phyloP scores from a whole-genome alignment of 2,329 filamentous ascomycete genomes.

The Scedosporium apiospermum region DNA sequence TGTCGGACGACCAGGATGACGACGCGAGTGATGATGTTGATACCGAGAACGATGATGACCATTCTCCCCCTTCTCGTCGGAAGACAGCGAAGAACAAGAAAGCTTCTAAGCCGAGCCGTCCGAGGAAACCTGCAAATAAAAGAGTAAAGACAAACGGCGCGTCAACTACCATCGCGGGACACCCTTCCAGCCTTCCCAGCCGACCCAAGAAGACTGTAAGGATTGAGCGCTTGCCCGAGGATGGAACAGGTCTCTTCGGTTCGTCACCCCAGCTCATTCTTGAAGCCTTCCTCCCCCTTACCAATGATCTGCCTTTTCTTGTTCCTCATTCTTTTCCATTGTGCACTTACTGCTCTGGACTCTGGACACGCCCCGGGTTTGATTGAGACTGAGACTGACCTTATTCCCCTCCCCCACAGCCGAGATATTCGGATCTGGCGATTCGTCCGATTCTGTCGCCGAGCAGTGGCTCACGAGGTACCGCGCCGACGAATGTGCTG shows the following conservation, averaged over 20 bases:
- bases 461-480: constrained; percentile 52
- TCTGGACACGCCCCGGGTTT: neutral
- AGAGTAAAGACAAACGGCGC: constrained; percentile 54
- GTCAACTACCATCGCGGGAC: constrained; percentile 8
- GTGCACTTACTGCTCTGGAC: neutral
- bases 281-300: neutral
- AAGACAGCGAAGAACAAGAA: constrained; percentile 21
- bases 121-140: constrained; percentile 49
- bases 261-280: constrained; percentile 14
- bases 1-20: constrained; percentile 30
- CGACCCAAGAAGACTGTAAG: constrained; percentile 47
- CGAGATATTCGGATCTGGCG: constrained; percentile 53
- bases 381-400: neutral
- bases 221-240: constrained; percentile 35
- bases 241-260: constrained; percentile 49
- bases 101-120: constrained; percentile 28
- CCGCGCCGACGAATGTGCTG: constrained; percentile 40
- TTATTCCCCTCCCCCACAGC: constrained; percentile 27
- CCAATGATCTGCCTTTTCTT: neutral
- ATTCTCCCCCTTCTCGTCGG: constrained; percentile 26
- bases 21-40: constrained; percentile 24
- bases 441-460: constrained; percentile 46
- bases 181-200: constrained; percentile 36
- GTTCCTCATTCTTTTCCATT: neutral
- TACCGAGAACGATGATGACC: constrained; percentile 33